Percentiles rank a stretch among this genome's conserved stretches.
phyloP scores from a whole-genome alignment of 176 grass and related monocot genomes.

The Zoysia pacifica region DNA sequence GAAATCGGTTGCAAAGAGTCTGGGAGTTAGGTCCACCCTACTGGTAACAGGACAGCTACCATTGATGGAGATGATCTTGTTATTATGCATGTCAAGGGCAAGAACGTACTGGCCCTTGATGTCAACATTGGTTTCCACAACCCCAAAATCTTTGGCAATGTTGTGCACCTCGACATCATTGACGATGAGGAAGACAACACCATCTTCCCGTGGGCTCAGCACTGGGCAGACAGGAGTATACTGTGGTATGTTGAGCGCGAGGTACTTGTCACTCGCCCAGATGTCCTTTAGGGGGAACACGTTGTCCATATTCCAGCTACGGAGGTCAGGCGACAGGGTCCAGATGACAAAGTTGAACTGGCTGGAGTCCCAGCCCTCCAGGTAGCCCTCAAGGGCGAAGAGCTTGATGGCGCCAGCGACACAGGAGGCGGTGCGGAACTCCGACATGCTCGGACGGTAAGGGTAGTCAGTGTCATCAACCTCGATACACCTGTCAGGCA shows the following conservation, averaged over 20 bases:
- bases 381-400: slow-evolving; percentile 14
- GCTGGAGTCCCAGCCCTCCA: background rate
- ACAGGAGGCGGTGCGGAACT: background rate
- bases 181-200: background rate
- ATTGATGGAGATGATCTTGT: background rate
- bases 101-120: background rate
- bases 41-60: background rate
- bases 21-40: background rate
- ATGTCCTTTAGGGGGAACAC: background rate
- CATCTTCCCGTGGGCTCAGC: background rate
- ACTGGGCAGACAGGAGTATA: background rate
- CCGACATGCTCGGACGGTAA: background rate
- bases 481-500: background rate
- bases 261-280: background rate
- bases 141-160: background rate
- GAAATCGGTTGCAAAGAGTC: slow-evolving; percentile 2
- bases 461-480: no score
- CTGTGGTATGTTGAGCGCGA: background rate
- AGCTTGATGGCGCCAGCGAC: slow-evolving; percentile 12
- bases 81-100: slow-evolving; percentile 1
- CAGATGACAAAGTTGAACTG: slow-evolving; percentile 7
- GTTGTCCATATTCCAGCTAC: background rate
- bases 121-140: background rate
- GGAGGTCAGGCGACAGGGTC: slow-evolving; percentile 12
- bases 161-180: background rate